Evolutionary conservation across 805 yeast species (phyloP).

Genomic region (Ogataea nitratoaversa): DNA sequence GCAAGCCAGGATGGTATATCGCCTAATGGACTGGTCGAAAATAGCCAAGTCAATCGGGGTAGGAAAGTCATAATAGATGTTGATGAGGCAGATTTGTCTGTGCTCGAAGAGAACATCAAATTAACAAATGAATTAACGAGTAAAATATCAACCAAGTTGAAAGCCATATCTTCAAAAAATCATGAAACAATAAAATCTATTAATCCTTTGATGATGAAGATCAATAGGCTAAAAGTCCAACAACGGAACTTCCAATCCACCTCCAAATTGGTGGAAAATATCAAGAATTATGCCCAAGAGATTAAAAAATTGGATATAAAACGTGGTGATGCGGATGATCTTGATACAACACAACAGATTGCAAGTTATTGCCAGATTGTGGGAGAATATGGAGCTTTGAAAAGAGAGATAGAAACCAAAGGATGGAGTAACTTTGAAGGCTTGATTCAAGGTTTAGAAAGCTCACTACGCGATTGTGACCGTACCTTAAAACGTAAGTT

Average conservation of each 20-base stretch:
- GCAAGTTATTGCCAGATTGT: conserved; percentile 34
- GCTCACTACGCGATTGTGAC: conserved; percentile 55
- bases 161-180: conserved; percentile 48
- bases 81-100: conserved; percentile 81
- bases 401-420: conserved; percentile 10
- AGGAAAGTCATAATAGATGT: conserved; percentile 39
- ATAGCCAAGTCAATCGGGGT: neutral
- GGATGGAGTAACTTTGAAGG: conserved; percentile 57
- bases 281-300: conserved; percentile 43
- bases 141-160: conserved; percentile 52
- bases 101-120: conserved; percentile 67
- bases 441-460: conserved; percentile 55
- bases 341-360: conserved; percentile 35
- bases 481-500: conserved; percentile 48
- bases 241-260: conserved; percentile 57
- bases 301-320: conserved; percentile 30
- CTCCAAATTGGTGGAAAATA: conserved; percentile 40
- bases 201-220: conserved; percentile 65
- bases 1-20: neutral
- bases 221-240: conserved; percentile 50
- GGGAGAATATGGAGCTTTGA: conserved; percentile 32
- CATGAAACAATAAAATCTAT: conserved; percentile 56
- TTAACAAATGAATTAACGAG: conserved; percentile 53
- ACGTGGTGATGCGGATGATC: conserved; percentile 14
- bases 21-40: neutral